A percentile compares a stretch with the other conserved stretches of the same genome.
These are phyloP conservation scores for Cyberlindnera suaveolens DNA, from an alignment of 805 yeast species.

Conservation along the genomic window DNA sequence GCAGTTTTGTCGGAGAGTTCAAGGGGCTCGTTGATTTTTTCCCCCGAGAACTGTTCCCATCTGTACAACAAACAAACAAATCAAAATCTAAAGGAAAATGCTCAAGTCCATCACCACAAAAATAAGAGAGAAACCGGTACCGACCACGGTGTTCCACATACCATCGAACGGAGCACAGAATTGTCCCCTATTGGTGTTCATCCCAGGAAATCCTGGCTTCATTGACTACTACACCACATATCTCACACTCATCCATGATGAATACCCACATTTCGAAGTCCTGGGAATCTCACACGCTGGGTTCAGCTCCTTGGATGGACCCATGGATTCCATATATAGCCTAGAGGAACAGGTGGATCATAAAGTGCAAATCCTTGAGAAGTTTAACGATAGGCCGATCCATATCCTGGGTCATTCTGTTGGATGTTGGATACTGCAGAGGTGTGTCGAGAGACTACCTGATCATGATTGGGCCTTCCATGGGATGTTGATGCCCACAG, in stretches of 20 bases:
- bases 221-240: constrained; percentile 58
- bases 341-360: constrained; percentile 55
- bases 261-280: constrained; percentile 41
- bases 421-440: constrained; percentile 59
- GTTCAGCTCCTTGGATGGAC: constrained; percentile 24
- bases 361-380: constrained; percentile 43
- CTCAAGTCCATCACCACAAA: no score
- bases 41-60: no score
- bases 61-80: no score
- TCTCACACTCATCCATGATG: constrained; percentile 34
- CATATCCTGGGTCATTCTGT: constrained; percentile 63
- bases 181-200: constrained; percentile 42
- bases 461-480: constrained; percentile 32
- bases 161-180: neutral
- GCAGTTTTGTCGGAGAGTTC: neutral
- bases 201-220: constrained; percentile 79
- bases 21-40: no score
- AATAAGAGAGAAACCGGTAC: neutral
- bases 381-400: constrained; percentile 31
- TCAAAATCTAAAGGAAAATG: no score
- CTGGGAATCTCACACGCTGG: constrained; percentile 66
- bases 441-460: constrained; percentile 31
- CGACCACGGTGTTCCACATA: neutral
- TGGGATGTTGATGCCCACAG: constrained; percentile 67
- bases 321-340: constrained; percentile 26